Evolutionary conservation across 163 green algal genomes (phyloP), one percentile per base, ranked within the genome.

Genomic region (Coccomyxa subellipsoidea): DNA sequence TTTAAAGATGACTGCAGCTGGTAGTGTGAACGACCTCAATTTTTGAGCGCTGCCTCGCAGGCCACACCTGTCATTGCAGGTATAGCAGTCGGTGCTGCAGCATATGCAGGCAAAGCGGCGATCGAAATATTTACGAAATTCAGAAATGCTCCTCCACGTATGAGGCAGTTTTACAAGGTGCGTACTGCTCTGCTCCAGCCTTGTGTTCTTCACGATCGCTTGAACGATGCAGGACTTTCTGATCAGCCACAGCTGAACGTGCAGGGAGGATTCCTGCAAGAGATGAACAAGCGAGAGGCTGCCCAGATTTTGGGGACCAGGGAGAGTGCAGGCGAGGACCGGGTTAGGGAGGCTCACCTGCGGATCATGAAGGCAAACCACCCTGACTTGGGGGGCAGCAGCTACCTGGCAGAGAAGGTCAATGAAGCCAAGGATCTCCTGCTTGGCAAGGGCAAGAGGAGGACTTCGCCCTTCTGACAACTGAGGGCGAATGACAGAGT

Each of bases 311-410:
- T 99, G 15, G 96, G 96, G 4, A 83, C 99, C 38, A 88, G 96
- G 32, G 96, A 99, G 81, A 93, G 84, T 69, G 93, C 96, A 6
- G 86, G 87, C 25, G 92, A 95, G 85, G 80, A 85, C 15, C 39
- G 72, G 7, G 84, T 98, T 31, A 98, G 98, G 89, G 95, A 98
- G 21, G 96, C 97, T 15, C 97, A 99, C 89, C 78, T 94, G 7
- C 87, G 88, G 32, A 97, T 99, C 81, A 99, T 99, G 96, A 95
- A 98, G 70, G 97, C 97, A 54, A 99, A 99, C 86, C 97, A 99
- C 81, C 97, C 97, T 12, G 97, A 99, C 81, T 85, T 86, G 86
- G 95, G 95, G 34, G 95, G 95, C 37, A 95, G 87, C 85, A 91
- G 88, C 76, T 98, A 94, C 83, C 84, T 99, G 18, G 96, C 95